Base-by-base conservation (phyloP, 768 basidiomycete species). In the Naematelia aurantialba region DNA sequence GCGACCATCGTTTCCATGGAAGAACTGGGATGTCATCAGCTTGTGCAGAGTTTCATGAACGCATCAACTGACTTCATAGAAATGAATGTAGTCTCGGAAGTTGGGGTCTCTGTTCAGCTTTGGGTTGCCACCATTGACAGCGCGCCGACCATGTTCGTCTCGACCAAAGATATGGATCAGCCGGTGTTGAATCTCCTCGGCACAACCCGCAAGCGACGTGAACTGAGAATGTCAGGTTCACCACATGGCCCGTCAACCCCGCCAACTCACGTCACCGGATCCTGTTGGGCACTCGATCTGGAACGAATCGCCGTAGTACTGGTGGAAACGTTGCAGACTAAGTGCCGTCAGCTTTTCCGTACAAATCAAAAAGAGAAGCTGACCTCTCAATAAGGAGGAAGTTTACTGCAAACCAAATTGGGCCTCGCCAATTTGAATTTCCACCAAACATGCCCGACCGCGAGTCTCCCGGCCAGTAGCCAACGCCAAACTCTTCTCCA, bases 181-280 rank as follows among this genome's bases (percentile, higher is more conserved):
- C n/a, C 96, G 87, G 73, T 98, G 94, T 77, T 98, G 96, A 56
- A 99, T 92, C 77, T 99, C 96, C 70, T 97, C 94, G 4, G 96
- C 91, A 19, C 94, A 91, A 58, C 85, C 83, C 10, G 87, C 89
- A 5, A 99, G 85, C 73, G 91, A 89, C 92, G 97, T 97, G 78
- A 87, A 91, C 65, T 63, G 45, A 1, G 4, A 8, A 4, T 42
- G 39, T 58, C 48, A 59, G 55, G 4, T 26, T 55, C 22, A 48
- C 34, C 60, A 57, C 24, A 11, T 39, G 24, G 10, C 22, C 17
- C 27, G 27, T 5, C 45, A 52, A 11, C 39, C 5, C 19, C 8
- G 19, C 8, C 26, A n/a, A 49, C 61, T 65, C 49, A 72, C 69
- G 66, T 96, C 93, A n/a, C 96, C 96, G 62, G 87, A 89, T 25